A percentile compares a stretch with the other conserved stretches of the same genome.
Conservation (phyloP, 2,329 filamentous ascomycete species). For the Dactylella cylindrospora region DNA sequence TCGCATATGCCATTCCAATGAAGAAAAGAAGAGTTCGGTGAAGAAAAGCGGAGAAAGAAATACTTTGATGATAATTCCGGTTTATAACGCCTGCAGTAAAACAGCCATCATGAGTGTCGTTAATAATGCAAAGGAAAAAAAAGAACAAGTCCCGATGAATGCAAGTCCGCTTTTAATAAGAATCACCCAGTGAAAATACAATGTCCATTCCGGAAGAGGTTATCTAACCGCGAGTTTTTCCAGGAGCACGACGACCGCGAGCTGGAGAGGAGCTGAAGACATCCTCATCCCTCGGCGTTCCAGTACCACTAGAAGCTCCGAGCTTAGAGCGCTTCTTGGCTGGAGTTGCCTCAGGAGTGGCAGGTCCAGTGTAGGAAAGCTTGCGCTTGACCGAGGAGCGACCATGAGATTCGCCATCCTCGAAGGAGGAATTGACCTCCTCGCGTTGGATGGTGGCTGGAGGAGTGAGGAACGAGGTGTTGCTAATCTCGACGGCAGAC, state of each 20-base stretch:
- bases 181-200: background rate
- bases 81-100: constrained; percentile 28
- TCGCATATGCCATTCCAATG: no score
- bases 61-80: constrained; percentile 13
- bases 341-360: constrained; percentile 39
- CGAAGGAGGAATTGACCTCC: constrained; percentile 14
- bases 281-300: constrained; percentile 13
- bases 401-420: background rate
- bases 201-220: background rate
- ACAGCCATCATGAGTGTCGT: constrained; percentile 23
- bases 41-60: background rate
- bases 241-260: constrained; percentile 21
- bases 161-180: constrained; percentile 6
- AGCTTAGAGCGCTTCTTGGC: constrained; percentile 38
- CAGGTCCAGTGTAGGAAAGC: constrained; percentile 25
- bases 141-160: constrained; percentile 7
- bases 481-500: constrained; percentile 19
- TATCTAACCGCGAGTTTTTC: constrained; percentile 27
- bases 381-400: constrained; percentile 32
- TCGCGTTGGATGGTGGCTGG: constrained; percentile 28
- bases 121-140: constrained; percentile 19
- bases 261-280: constrained; percentile 13
- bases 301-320: constrained; percentile 1
- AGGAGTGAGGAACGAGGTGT: constrained; percentile 32
- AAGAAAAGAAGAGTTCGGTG: background rate